Evolutionary conservation across 805 yeast species (phyloP).

Genomic region (Hanseniaspora occidentalis): DNA sequence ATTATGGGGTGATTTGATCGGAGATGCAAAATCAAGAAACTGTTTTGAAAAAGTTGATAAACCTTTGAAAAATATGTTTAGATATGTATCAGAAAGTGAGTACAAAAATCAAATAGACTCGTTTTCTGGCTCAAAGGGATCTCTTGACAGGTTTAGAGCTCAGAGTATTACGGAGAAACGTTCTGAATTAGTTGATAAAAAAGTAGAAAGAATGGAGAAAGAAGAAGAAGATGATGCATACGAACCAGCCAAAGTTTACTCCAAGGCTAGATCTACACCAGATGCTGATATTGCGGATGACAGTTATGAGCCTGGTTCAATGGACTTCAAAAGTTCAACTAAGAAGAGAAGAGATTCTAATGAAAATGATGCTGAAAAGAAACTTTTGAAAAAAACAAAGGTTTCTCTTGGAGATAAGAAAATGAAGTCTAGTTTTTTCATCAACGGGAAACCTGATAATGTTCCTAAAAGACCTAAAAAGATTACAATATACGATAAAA

Average conservation of each 20-base stretch:
- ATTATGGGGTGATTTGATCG: slow-evolving; percentile 62
- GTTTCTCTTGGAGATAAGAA: background rate
- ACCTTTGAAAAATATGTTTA: background rate
- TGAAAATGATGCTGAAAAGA: background rate
- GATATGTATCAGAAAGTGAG: background rate
- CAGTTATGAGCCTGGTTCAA: no score
- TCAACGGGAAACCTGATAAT: background rate
- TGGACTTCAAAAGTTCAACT: background rate
- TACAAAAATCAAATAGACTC: no score
- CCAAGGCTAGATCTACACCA: no score
- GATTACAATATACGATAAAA: background rate
- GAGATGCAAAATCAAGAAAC: slow-evolving; percentile 46
- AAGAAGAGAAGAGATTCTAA: background rate
- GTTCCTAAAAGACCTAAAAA: background rate
- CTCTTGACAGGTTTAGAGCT: background rate
- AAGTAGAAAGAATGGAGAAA: background rate
- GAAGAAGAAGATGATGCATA: background rate
- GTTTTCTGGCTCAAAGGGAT: background rate
- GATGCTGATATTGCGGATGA: no score
- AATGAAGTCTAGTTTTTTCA: slow-evolving; percentile 1
- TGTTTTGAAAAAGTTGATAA: slow-evolving; percentile 11
- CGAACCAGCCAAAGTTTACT: background rate
- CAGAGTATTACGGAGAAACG: background rate
- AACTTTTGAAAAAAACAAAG: background rate
- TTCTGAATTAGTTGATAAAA: background rate